Conservation (phyloP, 371 early-diverging fungal species). For the Mucor indicus region DNA sequence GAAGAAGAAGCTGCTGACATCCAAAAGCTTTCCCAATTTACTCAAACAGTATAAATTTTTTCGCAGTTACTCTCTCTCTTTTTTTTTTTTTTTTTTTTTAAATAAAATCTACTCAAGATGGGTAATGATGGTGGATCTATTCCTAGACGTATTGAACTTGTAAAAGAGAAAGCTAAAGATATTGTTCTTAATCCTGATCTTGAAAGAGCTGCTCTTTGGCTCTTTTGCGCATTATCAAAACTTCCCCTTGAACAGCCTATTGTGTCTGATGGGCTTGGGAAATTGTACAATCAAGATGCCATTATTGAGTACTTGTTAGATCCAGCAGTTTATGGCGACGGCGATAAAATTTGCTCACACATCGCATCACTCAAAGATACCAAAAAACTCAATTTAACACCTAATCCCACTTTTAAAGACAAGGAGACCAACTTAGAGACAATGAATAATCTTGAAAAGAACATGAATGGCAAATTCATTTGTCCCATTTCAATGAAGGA, state of each 20-base stretch:
- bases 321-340: conserved; percentile 76
- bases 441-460: conserved; percentile 50
- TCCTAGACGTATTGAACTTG: conserved; percentile 90
- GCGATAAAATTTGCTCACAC: conserved; percentile 78
- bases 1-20: conserved; percentile 50
- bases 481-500: conserved; percentile 93
- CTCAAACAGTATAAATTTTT: no score
- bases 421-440: conserved; percentile 31
- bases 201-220: conserved; percentile 70
- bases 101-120: conserved; percentile 41
- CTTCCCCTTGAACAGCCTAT: conserved; percentile 75
- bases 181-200: conserved; percentile 71
- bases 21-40: conserved; percentile 39
- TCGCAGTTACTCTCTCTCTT: neutral
- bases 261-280: conserved; percentile 80
- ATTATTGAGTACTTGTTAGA: conserved; percentile 84
- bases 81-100: conserved; percentile 3
- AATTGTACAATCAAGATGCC: conserved; percentile 90
- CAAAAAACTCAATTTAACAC: conserved; percentile 66
- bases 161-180: conserved; percentile 82
- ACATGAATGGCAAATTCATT: conserved; percentile 62
- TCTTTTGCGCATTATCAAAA: conserved; percentile 89
- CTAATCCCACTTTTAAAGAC: conserved; percentile 67
- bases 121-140: conserved; percentile 97
- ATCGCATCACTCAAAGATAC: conserved; percentile 76